Base-by-base conservation (phyloP, 1,284 basidiomycete genomes). In the Malassezia pachydermatis region DNA sequence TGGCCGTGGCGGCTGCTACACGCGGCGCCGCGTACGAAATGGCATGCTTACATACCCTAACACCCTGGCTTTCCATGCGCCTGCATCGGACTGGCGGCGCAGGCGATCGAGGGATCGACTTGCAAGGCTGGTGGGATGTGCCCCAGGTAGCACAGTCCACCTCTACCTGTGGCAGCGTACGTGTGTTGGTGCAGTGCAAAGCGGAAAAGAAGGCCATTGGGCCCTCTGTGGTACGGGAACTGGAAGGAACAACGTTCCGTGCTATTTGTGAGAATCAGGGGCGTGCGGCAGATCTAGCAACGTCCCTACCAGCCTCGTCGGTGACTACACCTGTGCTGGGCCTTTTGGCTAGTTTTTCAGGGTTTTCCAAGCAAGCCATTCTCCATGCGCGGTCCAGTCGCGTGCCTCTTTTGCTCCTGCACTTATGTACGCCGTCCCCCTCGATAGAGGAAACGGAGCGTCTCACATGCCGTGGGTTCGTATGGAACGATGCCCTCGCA, bases 111-210 rank as follows among this genome's bases (percentile, higher is more conserved):
- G 88, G 88, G 0, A 76, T 92, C 37, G 88, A 94, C 72, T 75
- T 92, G n/a, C 73, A 82, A 37, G 88, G 88, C 2, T 90, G 86
- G 85, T 92, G 88, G 88, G 85, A 82, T 80, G 74, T 89, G 2
- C 34, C 13, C 17, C 11, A n/a, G 30, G 2, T 20, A 17, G n/a
- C n/a, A 28, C 5, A 8, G n/a, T 5, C 16, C 6, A 34, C 40
- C 45, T 27, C 10, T 19, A 17, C 19, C 19, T 9, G 24, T 11
- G 17, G 39, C 13, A 11, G 10, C 17, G 29, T n/a, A 5, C 81
- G 87, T 28, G 78, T 92, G n/a, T 63, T 90, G 14, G 86, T 78
- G 0, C 88, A 92, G 64, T 94, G 88, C 76, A 94, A 94, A 75
- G 86, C 86, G 0, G 84, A 88, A 63, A 81, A 80, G 72, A 82